A percentile compares a stretch with the other conserved stretches of the same genome.
These are phyloP conservation scores for Coemansia reversa DNA, from an alignment of 192 early-diverging fungal genomes.

Conservation along the genomic window DNA sequence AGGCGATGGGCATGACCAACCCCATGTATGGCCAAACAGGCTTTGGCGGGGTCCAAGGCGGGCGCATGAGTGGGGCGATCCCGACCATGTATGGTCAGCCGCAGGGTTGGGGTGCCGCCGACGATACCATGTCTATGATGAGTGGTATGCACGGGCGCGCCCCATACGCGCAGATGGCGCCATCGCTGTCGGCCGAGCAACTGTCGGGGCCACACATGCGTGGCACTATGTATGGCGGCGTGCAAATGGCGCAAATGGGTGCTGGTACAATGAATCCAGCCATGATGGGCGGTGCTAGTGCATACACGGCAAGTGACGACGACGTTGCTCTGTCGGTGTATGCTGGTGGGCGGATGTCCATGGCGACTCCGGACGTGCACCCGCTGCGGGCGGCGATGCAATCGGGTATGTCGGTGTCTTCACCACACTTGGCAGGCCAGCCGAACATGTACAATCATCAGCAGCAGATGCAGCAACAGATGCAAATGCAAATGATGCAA, in stretches of 20 bases:
- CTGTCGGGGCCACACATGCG: constrained; percentile 36
- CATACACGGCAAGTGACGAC: constrained; percentile 28
- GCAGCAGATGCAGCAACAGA: constrained; percentile 24
- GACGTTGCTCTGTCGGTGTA: constrained; percentile 49
- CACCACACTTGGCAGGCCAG: constrained; percentile 42
- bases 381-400: constrained; percentile 56
- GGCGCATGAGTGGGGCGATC: constrained; percentile 33
- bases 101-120: constrained; percentile 29
- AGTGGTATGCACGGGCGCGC: constrained; percentile 51
- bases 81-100: constrained; percentile 49
- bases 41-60: constrained; percentile 17
- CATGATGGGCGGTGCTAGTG: constrained; percentile 14
- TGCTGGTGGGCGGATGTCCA: constrained; percentile 39
- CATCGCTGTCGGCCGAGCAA: constrained; percentile 49
- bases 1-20: constrained; percentile 46
- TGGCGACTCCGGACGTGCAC: constrained; percentile 43
- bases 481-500: constrained; percentile 38
- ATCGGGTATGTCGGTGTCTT: constrained; percentile 52
- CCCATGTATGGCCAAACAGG: constrained; percentile 15
- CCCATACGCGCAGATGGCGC: constrained; percentile 44
- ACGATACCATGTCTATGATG: constrained; percentile 56
- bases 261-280: constrained; percentile 14
- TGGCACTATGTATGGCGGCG: constrained; percentile 38
- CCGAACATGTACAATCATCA: constrained; percentile 32
- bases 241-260: constrained; percentile 1